These are phyloP conservation scores for Chaetomiaceae sp. DNA, from an alignment of 2,329 filamentous ascomycete genomes.

Conservation along the genomic window DNA sequence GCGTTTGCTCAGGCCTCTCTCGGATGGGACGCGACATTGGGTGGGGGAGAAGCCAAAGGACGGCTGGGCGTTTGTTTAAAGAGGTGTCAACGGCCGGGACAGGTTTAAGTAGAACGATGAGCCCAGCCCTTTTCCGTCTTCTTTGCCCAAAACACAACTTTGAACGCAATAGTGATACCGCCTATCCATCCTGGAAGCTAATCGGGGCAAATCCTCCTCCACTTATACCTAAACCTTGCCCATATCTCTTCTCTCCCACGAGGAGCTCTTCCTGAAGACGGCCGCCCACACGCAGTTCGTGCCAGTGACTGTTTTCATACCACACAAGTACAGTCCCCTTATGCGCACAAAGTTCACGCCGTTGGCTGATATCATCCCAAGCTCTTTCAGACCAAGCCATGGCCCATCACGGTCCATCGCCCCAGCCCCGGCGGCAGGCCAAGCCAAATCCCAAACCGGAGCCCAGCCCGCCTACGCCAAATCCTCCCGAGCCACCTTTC, in stretches of 20 bases:
- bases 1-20: neutral
- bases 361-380: neutral
- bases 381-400: slow-evolving; percentile 1
- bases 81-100: neutral
- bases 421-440: neutral
- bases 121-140: neutral
- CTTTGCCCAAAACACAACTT: neutral
- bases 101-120: neutral
- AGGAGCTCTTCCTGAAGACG: too few species aligned
- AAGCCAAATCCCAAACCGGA: slow-evolving; percentile 26
- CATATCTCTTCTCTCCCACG: too few species aligned
- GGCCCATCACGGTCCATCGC: slow-evolving; percentile 1
- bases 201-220: too few species aligned
- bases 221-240: too few species aligned
- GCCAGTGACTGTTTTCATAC: too few species aligned
- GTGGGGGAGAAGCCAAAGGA: neutral
- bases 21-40: neutral
- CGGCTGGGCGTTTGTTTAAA: neutral
- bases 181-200: too few species aligned
- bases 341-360: too few species aligned
- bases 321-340: too few species aligned
- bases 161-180: too few species aligned
- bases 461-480: slow-evolving; percentile 25
- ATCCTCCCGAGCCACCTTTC: slow-evolving; percentile 23
- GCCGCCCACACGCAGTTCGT: too few species aligned